phyloP scores from a whole-genome alignment of 192 early-diverging fungal genomes.

The Coemansia aciculifera region DNA sequence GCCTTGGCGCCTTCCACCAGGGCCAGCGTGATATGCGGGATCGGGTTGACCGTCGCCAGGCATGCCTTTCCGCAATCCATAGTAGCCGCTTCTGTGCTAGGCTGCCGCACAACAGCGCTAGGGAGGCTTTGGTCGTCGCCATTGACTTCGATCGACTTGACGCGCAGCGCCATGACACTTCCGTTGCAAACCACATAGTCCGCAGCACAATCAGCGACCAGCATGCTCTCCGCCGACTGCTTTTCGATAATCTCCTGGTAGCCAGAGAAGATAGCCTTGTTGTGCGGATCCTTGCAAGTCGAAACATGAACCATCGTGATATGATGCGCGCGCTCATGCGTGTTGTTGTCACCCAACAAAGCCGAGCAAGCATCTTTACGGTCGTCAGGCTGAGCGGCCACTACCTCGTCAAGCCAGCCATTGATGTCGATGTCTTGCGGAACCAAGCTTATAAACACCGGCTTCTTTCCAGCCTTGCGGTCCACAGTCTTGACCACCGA shows the following conservation, averaged over 20 bases:
- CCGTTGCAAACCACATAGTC: conserved; percentile 60
- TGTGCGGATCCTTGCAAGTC: conserved; percentile 12
- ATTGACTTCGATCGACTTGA: conserved; percentile 21
- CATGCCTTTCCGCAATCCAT: neutral
- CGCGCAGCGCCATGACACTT: conserved; percentile 39
- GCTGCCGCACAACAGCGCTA: conserved; percentile 7
- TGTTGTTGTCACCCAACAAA: conserved; percentile 7
- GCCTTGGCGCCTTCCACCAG: conserved; percentile 30
- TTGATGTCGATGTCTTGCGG: conserved; percentile 21
- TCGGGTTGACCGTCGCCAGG: conserved; percentile 22
- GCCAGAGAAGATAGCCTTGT: conserved; percentile 34
- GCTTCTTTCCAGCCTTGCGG: conserved; percentile 14
- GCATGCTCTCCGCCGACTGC: conserved; percentile 23
- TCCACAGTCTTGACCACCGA: conserved; percentile 37
- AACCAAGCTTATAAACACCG: conserved; percentile 31
- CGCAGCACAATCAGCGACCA: conserved; percentile 25
- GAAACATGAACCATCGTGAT: conserved; percentile 58
- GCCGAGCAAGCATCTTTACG: conserved; percentile 23
- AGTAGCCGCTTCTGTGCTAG: neutral
- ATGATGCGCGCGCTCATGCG: conserved; percentile 38
- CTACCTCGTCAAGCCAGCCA: conserved; percentile 20
- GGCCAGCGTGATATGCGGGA: conserved; percentile 50
- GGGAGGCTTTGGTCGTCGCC: conserved; percentile 9
- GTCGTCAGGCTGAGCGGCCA: conserved; percentile 7
- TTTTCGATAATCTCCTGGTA: conserved; percentile 24